Percentiles rank a stretch among this genome's conserved stretches.
Evolutionary conservation across 306 rosid species (phyloP).

Genomic region (Argentina anserina): DNA sequence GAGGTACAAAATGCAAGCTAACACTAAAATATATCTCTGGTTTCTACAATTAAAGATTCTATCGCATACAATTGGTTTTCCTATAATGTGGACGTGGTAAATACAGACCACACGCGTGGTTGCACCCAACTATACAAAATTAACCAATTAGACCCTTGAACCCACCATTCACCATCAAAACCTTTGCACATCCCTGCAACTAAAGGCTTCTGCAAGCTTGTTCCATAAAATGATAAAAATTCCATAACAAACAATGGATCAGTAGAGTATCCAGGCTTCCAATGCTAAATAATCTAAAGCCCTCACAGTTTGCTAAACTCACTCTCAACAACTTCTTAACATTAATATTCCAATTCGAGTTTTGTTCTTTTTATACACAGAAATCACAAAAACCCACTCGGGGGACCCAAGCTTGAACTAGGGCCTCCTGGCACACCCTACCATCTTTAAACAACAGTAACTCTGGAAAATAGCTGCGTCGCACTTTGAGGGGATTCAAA

Average conservation of each 20-base stretch:
- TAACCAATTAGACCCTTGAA: not conserved
- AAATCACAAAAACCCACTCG: not conserved
- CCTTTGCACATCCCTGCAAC: not conserved
- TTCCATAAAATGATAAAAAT: not conserved
- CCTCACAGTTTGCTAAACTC: not conserved
- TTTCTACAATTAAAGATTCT: too few species aligned
- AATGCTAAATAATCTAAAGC: not conserved
- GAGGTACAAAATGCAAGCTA: not conserved
- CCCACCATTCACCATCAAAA: not conserved
- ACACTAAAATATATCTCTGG: not conserved
- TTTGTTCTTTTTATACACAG: not conserved
- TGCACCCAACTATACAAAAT: not conserved
- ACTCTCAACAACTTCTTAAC: not conserved
- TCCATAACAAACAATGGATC: not conserved
- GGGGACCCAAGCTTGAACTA: not conserved
- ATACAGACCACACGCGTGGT: too few species aligned
- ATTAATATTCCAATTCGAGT: not conserved
- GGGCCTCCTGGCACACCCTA: not conserved
- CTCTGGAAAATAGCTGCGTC: not conserved
- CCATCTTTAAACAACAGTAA: not conserved
- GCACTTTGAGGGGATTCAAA: not conserved
- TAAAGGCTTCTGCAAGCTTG: not conserved
- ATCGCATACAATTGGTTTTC: too few species aligned
- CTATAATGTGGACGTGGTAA: too few species aligned
- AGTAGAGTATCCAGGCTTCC: not conserved